phyloP scores from a whole-genome alignment of 2,329 filamentous ascomycete genomes.

The Aureobasidium sp. region DNA sequence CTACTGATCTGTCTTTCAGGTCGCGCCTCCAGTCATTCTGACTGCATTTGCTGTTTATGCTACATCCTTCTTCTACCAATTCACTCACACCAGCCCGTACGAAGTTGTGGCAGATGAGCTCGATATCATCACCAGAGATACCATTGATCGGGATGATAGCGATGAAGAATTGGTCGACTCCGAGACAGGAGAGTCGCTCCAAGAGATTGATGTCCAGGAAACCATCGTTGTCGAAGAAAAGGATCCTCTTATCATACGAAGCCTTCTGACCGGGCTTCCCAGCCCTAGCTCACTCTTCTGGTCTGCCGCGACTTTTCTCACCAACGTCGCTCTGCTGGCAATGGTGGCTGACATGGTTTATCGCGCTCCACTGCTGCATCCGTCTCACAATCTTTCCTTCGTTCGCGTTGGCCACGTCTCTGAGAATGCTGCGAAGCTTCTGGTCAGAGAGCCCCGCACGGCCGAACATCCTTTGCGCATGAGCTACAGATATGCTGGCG shows the following conservation, averaged over 20 bases:
- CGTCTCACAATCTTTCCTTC: constrained; percentile 71
- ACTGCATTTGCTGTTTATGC: constrained; percentile 42
- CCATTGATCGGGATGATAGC: constrained; percentile 28
- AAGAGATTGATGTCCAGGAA: constrained; percentile 55
- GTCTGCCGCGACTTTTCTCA: constrained; percentile 57
- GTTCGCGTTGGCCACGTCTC: constrained; percentile 84
- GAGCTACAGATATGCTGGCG: constrained; percentile 46
- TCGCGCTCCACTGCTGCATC: constrained; percentile 62
- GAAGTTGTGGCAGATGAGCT: constrained; percentile 30
- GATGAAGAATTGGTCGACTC: constrained; percentile 31
- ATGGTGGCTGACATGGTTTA: constrained; percentile 74
- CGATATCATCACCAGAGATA: constrained; percentile 35
- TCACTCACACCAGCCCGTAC: constrained; percentile 26
- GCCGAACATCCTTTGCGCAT: constrained; percentile 68
- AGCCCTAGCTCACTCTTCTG: constrained; percentile 60
- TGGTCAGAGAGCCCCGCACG: constrained; percentile 77
- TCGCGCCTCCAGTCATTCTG: constrained; percentile 27
- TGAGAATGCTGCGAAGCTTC: constrained; percentile 66
- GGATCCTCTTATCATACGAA: constrained; percentile 51
- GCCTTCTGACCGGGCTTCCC: constrained; percentile 69
- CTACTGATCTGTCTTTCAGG: constrained; percentile 24
- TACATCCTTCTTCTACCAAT: constrained; percentile 32
- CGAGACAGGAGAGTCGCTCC: constrained; percentile 30
- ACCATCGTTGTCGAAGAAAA: constrained; percentile 54
- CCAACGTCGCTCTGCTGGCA: constrained; percentile 60